Conservation (phyloP, 2,329 filamentous ascomycete species). For the Juglanconis sp. region DNA sequence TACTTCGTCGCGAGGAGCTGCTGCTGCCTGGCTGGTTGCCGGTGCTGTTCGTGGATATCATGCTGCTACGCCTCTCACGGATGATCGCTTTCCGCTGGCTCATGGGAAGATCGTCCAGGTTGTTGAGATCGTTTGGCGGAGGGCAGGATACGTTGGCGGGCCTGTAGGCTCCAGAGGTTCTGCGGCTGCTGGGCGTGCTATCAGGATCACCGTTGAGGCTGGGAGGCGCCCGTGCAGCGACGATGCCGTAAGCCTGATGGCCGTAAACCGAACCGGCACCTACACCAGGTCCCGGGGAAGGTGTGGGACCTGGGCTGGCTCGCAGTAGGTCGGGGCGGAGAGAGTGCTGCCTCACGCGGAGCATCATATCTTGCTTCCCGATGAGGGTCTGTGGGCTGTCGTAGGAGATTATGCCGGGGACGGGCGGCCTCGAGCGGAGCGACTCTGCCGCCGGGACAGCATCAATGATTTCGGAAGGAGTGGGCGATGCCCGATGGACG, state of each 20-base stretch:
- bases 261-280: slow-evolving; percentile 39
- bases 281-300: slow-evolving; percentile 32
- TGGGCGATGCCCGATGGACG: slow-evolving; percentile 22
- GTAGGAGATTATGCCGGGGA: slow-evolving; percentile 48
- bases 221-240: not conserved
- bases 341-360: slow-evolving; percentile 43
- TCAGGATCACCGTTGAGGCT: slow-evolving; percentile 12
- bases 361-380: slow-evolving; percentile 51
- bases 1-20: not conserved
- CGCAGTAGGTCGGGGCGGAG: slow-evolving; percentile 20
- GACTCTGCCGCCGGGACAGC: slow-evolving; percentile 9
- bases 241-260: slow-evolving; percentile 1
- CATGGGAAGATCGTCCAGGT: slow-evolving; percentile 68
- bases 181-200: slow-evolving; percentile 4
- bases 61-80: slow-evolving; percentile 43
- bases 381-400: slow-evolving; percentile 54
- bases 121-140: slow-evolving; percentile 28
- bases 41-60: slow-evolving; percentile 24
- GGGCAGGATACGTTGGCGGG: not conserved
- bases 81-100: slow-evolving; percentile 64
- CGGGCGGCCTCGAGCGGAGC: slow-evolving; percentile 25
- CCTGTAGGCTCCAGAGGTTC: not conserved
- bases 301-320: not conserved
- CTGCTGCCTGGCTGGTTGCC: not conserved
- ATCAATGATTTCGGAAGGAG: slow-evolving; percentile 9